Conservation (phyloP, 2,329 filamentous ascomycete species). For the Diaporthe ilicicola region DNA sequence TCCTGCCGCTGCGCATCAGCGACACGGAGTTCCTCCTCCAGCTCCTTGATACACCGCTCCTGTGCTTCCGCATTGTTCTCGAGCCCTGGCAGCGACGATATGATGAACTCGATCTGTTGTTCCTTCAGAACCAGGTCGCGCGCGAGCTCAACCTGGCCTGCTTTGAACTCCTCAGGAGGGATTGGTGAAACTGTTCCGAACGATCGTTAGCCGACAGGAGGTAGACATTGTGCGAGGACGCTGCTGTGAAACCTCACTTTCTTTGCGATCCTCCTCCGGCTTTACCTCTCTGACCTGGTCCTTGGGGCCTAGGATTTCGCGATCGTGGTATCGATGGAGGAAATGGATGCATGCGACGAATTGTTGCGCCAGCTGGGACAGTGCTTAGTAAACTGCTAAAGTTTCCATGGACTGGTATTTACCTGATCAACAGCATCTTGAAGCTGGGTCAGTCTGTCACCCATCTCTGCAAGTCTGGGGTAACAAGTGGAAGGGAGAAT, state of each 20-base stretch:
- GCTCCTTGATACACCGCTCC: slow-evolving; percentile 69
- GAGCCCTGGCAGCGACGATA: slow-evolving; percentile 78
- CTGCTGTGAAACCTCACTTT: slow-evolving; percentile 48
- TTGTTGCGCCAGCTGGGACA: slow-evolving; percentile 68
- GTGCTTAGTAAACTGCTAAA: neutral
- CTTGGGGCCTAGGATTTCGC: slow-evolving; percentile 64
- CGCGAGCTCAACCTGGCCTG: slow-evolving; percentile 76
- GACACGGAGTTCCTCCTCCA: slow-evolving; percentile 71
- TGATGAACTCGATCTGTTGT: slow-evolving; percentile 82
- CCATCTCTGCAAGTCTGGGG: slow-evolving; percentile 57
- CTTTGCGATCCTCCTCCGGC: slow-evolving; percentile 59
- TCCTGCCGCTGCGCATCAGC: slow-evolving; percentile 70
- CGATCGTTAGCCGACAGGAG: neutral
- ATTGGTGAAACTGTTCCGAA: slow-evolving; percentile 62
- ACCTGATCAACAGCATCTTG: slow-evolving; percentile 88
- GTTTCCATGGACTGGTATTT: slow-evolving; percentile 36
- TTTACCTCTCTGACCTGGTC: slow-evolving; percentile 69
- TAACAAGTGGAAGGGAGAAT: neutral
- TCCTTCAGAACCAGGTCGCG: slow-evolving; percentile 81
- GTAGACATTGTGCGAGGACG: neutral
- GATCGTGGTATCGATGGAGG: slow-evolving; percentile 73
- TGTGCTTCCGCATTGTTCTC: slow-evolving; percentile 83
- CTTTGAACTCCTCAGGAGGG: slow-evolving; percentile 69
- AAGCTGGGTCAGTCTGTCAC: slow-evolving; percentile 81
- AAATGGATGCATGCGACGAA: slow-evolving; percentile 74